Evolutionary conservation across 106 monocot species (phyloP).

Genomic region (Narthecium ossifragum): DNA sequence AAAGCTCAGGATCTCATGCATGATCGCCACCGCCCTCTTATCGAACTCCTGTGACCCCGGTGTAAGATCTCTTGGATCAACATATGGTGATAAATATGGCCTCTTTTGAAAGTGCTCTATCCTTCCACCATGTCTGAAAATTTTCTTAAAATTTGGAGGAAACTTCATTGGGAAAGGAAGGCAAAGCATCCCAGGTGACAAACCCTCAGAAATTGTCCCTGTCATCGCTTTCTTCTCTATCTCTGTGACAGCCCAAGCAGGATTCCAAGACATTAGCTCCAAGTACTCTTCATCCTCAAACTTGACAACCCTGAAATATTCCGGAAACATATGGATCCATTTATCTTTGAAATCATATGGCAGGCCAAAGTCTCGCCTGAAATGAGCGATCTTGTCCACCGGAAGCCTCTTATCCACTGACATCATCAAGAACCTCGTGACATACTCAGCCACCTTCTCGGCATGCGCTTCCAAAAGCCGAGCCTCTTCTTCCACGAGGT

Average conservation of each 20-base stretch:
- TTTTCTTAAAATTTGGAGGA: conserved; percentile 60
- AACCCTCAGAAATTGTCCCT: neutral
- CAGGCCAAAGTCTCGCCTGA: conserved; percentile 72
- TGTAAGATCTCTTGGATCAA: conserved; percentile 44
- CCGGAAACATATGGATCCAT: conserved; percentile 79
- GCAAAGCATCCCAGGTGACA: conserved; percentile 47
- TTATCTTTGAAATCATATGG: conserved; percentile 53
- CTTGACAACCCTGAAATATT: conserved; percentile 54
- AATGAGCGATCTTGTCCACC: conserved; percentile 73
- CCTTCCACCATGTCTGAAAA: conserved; percentile 46
- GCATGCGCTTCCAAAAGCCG: conserved; percentile 39
- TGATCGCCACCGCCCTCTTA: conserved; percentile 77
- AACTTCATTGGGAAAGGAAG: conserved; percentile 87
- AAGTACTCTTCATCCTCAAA: conserved; percentile 57
- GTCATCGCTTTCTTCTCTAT: conserved; percentile 55
- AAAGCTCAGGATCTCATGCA: conserved; percentile 93
- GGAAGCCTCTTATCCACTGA: conserved; percentile 69
- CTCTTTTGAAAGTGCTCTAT: conserved; percentile 75
- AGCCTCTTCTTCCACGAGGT: conserved; percentile 41
- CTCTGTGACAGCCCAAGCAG: conserved; percentile 79
- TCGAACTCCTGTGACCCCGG: conserved; percentile 80
- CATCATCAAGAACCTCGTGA: conserved; percentile 71
- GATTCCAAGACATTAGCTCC: conserved; percentile 69
- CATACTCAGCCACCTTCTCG: conserved; percentile 41
- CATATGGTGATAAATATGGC: conserved; percentile 76